phyloP scores from a whole-genome alignment of 306 rosid genomes.

The Casuarina equisetifolia region DNA sequence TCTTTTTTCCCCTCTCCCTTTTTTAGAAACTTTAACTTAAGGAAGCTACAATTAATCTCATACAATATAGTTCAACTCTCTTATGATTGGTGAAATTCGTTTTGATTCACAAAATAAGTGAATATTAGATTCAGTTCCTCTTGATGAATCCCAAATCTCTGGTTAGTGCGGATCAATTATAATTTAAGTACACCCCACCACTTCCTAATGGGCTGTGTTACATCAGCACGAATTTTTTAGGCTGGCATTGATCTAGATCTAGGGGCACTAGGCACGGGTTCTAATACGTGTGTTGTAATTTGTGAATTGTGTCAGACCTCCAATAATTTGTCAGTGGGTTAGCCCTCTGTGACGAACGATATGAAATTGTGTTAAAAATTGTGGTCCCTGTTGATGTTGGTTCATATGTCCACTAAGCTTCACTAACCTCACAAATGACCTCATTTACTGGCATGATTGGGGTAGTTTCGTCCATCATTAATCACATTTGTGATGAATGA shows the following conservation, averaged over 20 bases:
- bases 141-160: background rate
- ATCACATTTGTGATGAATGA: no score
- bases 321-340: conserved; percentile 2
- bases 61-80: background rate
- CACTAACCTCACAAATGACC: background rate
- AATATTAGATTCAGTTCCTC: background rate
- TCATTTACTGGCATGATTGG: no score
- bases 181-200: background rate
- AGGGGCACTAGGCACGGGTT: background rate
- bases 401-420: conserved; percentile 1
- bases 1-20: no score
- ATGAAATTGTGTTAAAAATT: background rate
- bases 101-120: background rate
- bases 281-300: background rate
- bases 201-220: background rate
- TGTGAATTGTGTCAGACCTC: background rate
- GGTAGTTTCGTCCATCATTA: no score
- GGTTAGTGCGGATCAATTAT: background rate
- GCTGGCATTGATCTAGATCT: background rate
- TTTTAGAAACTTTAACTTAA: no score
- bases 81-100: background rate
- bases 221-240: background rate
- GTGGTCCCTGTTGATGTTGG: background rate
- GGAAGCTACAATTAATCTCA: no score
- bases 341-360: background rate